Conservation (phyloP, 345 rosid genomes). For the Gossypium rotundifolium region DNA sequence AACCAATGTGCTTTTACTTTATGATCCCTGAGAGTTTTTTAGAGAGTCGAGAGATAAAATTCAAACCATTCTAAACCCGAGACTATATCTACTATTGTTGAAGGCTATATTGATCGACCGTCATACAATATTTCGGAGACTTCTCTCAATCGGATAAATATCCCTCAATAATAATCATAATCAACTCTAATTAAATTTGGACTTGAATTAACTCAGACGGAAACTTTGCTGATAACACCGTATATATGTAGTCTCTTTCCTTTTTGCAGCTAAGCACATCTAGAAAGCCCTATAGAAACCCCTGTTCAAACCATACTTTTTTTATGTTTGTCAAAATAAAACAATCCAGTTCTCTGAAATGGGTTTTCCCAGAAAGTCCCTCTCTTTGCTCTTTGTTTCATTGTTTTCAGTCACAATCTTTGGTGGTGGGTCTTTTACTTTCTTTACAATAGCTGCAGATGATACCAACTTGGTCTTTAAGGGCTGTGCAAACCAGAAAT, state of each 20-base stretch:
- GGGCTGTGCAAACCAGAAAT: conserved; percentile 69
- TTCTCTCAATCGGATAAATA: too few relatives aligned
- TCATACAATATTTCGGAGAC: too few relatives aligned
- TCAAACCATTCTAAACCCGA: too few relatives aligned
- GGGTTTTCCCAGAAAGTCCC: conserved; percentile 23
- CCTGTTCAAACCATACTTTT: conserved; percentile 12
- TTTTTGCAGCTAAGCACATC: conserved; percentile 7
- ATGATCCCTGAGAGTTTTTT: too few relatives aligned
- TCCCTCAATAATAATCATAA: too few relatives aligned
- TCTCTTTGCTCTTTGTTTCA: conserved; percentile 3
- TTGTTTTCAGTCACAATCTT: conserved; percentile 18
- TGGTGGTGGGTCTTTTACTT: background rate
- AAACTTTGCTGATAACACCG: too few relatives aligned
- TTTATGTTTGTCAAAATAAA: background rate
- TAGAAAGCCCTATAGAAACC: background rate
- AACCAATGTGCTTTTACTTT: rapidly evolving
- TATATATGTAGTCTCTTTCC: too few relatives aligned
- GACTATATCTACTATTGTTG: too few relatives aligned
- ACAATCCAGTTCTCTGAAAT: conserved; percentile 7
- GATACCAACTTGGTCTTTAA: conserved; percentile 51
- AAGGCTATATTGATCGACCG: too few relatives aligned
- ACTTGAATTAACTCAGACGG: too few relatives aligned
- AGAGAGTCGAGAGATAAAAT: too few relatives aligned
- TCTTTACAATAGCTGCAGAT: conserved; percentile 26
- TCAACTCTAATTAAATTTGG: too few relatives aligned